Evolutionary conservation across 176 grass and related monocot genomes (phyloP).

Genomic region (Cymbopogon citratus): DNA sequence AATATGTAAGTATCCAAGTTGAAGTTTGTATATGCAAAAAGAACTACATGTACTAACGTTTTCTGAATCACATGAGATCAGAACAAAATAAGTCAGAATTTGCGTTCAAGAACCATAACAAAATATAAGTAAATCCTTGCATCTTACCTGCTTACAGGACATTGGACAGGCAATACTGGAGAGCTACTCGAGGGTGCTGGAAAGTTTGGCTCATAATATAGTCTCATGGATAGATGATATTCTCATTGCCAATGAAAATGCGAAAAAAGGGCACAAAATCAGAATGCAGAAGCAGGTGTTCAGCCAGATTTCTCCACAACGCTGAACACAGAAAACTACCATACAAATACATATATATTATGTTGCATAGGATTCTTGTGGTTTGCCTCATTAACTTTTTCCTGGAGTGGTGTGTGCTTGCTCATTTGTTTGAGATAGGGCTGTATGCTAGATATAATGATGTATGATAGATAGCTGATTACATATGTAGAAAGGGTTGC

Average conservation of each 20-base stretch:
- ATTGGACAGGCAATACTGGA: constrained; percentile 91
- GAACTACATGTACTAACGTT: neutral
- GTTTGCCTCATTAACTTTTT: constrained; percentile 25
- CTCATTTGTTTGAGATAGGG: constrained; percentile 1
- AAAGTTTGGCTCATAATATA: constrained; percentile 83
- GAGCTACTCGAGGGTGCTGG: constrained; percentile 89
- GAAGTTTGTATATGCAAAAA: neutral
- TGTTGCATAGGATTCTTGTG: neutral
- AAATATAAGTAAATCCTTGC: constrained; percentile 3
- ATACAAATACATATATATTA: constrained; percentile 10
- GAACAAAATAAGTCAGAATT: neutral
- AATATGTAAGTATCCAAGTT: neutral
- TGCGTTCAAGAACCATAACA: neutral
- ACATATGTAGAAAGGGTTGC: neutral
- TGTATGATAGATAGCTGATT: neutral
- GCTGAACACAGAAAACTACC: constrained; percentile 24
- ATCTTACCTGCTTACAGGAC: constrained; percentile 44
- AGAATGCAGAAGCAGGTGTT: constrained; percentile 56
- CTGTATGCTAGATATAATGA: neutral
- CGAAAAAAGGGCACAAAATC: constrained; percentile 41
- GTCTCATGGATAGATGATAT: constrained; percentile 85
- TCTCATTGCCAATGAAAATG: constrained; percentile 57
- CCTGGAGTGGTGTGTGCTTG: neutral
- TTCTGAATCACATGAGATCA: neutral
- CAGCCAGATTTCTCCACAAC: constrained; percentile 36